These are phyloP conservation scores for Mixia osmundae DNA, from an alignment of 1,284 basidiomycete genomes.

Conservation along the genomic window DNA sequence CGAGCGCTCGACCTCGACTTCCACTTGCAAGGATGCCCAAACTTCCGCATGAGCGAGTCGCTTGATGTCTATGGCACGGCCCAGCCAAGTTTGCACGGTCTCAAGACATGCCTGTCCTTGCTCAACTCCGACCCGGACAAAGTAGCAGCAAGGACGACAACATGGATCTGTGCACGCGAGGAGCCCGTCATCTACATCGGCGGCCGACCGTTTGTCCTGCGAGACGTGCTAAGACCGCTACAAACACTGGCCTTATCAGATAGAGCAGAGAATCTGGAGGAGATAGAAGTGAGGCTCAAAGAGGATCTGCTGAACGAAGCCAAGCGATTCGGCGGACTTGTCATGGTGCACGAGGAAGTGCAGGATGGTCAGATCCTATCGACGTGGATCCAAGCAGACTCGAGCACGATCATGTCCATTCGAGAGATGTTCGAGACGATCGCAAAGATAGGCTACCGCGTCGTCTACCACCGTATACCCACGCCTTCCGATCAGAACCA, in stretches of 20 bases:
- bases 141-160: slow-evolving; percentile 18
- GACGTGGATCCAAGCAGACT: slow-evolving; percentile 85
- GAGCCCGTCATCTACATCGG: slow-evolving; percentile 55
- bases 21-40: slow-evolving; percentile 73
- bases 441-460: slow-evolving; percentile 62
- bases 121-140: slow-evolving; percentile 27
- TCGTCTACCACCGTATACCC: slow-evolving; percentile 66
- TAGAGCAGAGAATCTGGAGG: slow-evolving; percentile 81
- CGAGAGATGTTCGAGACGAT: slow-evolving; percentile 65
- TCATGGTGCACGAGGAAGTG: slow-evolving; percentile 84
- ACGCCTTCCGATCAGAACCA: slow-evolving; percentile 46
- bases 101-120: slow-evolving; percentile 73
- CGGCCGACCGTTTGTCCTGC: slow-evolving; percentile 79
- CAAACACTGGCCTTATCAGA: slow-evolving; percentile 63
- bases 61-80: slow-evolving; percentile 82
- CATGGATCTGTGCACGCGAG: slow-evolving; percentile 31
- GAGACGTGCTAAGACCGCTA: slow-evolving; percentile 68
- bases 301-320: slow-evolving; percentile 83
- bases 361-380: slow-evolving; percentile 42
- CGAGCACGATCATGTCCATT: slow-evolving; percentile 59
- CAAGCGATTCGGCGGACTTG: slow-evolving; percentile 59
- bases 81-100: slow-evolving; percentile 78
- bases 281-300: slow-evolving; percentile 75
- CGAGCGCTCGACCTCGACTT: slow-evolving; percentile 30
- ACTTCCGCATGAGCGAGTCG: slow-evolving; percentile 56